These are phyloP conservation scores for Myriosclerotinia duriaeana DNA, from an alignment of 2,329 filamentous ascomycete genomes.

Conservation along the genomic window DNA sequence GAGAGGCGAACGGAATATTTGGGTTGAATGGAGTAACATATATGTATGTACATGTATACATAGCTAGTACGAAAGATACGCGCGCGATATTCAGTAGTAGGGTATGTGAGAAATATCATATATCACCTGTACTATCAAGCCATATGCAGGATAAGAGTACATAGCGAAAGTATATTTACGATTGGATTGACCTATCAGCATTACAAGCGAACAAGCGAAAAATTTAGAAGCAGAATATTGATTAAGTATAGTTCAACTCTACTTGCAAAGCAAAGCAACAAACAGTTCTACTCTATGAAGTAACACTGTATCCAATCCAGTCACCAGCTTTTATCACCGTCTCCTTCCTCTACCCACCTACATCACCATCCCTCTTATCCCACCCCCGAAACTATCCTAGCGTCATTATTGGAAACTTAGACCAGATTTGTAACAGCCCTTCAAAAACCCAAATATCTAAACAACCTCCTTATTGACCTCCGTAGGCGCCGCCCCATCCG, in stretches of 20 bases:
- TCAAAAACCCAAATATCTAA: not conserved
- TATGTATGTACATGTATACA: too few species aligned
- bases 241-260: slow-evolving; percentile 23
- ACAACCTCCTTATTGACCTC: slow-evolving; percentile 24
- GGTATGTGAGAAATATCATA: too few species aligned
- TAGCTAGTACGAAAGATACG: too few species aligned
- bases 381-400: not conserved
- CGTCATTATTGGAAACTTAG: not conserved
- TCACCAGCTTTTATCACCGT: not conserved
- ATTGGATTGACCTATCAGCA: not conserved
- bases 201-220: not conserved
- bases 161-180: not conserved
- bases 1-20: too few species aligned
- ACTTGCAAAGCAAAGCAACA: not conserved
- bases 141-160: not conserved
- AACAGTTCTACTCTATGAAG: not conserved
- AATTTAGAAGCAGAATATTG: slow-evolving; percentile 17
- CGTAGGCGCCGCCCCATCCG: not conserved
- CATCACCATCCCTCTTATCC: not conserved
- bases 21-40: too few species aligned
- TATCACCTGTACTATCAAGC: too few species aligned
- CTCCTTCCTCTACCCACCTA: not conserved
- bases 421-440: not conserved
- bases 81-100: too few species aligned
- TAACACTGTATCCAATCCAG: not conserved